A percentile compares a stretch with the other conserved stretches of the same genome.
Conservation (phyloP, 495 filamentous ascomycete genomes). For the Aspergillus sparsus region DNA sequence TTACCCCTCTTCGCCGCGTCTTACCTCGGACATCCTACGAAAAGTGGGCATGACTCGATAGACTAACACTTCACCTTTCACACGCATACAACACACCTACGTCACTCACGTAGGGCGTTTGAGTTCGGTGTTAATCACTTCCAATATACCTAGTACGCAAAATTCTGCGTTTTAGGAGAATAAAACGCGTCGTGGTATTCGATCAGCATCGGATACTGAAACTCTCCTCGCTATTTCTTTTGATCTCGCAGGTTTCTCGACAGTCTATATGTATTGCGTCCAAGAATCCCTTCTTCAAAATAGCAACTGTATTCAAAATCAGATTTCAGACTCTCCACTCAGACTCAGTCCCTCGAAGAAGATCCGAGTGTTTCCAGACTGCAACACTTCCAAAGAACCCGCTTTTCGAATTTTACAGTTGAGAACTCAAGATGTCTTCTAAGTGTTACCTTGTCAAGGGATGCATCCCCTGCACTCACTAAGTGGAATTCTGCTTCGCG, state of each 20-base stretch:
- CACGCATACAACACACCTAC: constrained; percentile 1
- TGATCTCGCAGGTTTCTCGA: constrained; percentile 1
- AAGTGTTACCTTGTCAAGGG: constrained; percentile 26
- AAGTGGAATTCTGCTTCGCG: constrained; percentile 29
- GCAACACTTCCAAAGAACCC: constrained; percentile 13
- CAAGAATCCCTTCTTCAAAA: constrained; percentile 13
- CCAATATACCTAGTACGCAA: not conserved
- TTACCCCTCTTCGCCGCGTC: constrained; percentile 23
- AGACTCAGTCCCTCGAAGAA: not conserved
- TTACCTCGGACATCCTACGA: constrained; percentile 23
- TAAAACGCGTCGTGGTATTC: constrained; percentile 20
- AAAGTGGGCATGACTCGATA: constrained; percentile 25
- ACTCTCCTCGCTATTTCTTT: not conserved
- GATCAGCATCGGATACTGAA: constrained; percentile 3
- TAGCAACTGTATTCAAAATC: constrained; percentile 1
- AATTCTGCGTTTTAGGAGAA: constrained; percentile 3
- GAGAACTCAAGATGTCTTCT: constrained; percentile 32
- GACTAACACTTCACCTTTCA: constrained; percentile 5
- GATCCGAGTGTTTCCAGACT: not conserved
- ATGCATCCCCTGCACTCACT: constrained; percentile 34
- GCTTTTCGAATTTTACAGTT: constrained; percentile 13
- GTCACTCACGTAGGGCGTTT: not conserved
- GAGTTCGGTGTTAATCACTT: not conserved
- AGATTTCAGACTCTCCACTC: not conserved
- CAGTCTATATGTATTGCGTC: constrained; percentile 29